These are phyloP conservation scores for Pachysandra terminalis DNA, from an alignment of 164 flowering plant genomes.

Conservation along the genomic window DNA sequence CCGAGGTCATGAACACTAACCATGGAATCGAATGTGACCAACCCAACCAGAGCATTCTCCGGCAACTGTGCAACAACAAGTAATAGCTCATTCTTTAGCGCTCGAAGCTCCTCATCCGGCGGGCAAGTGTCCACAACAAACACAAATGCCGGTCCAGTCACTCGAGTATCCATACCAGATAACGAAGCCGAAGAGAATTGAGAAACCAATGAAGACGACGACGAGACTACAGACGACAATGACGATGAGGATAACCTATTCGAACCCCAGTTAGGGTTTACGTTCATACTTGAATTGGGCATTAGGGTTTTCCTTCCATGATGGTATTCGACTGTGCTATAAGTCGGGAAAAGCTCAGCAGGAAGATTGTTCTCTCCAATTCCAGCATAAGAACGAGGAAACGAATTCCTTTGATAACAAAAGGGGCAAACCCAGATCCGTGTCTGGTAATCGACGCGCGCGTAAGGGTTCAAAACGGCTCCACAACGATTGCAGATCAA, in stretches of 20 bases:
- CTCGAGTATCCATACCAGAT: constrained; percentile 24
- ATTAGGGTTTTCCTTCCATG: constrained; percentile 14
- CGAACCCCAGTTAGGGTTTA: constrained; percentile 21
- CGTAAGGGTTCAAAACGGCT: constrained; percentile 79
- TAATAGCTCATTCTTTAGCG: constrained; percentile 71
- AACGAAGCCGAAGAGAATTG: constrained; percentile 27
- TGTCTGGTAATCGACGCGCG: constrained; percentile 77
- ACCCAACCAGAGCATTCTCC: constrained; percentile 71
- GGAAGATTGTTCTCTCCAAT: constrained; percentile 80
- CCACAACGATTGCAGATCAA: constrained; percentile 54
- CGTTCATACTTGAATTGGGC: constrained; percentile 12
- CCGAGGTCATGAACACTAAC: constrained; percentile 81
- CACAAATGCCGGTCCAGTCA: constrained; percentile 65
- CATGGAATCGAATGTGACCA: constrained; percentile 77
- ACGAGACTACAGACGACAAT: constrained; percentile 20
- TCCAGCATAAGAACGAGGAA: constrained; percentile 62
- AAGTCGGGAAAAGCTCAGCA: constrained; percentile 91
- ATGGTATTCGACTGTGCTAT: constrained; percentile 77
- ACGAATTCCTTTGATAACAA: constrained; percentile 52
- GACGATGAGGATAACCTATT: constrained; percentile 15
- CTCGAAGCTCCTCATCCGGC: constrained; percentile 64
- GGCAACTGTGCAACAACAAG: constrained; percentile 66
- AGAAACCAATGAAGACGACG: constrained; percentile 22
- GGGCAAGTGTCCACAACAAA: constrained; percentile 79
- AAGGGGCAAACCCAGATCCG: constrained; percentile 87